Evolutionary conservation across 164 flowering plant species (phyloP), one percentile per base, ranked within the genome.

Genomic region (Piper betle): DNA sequence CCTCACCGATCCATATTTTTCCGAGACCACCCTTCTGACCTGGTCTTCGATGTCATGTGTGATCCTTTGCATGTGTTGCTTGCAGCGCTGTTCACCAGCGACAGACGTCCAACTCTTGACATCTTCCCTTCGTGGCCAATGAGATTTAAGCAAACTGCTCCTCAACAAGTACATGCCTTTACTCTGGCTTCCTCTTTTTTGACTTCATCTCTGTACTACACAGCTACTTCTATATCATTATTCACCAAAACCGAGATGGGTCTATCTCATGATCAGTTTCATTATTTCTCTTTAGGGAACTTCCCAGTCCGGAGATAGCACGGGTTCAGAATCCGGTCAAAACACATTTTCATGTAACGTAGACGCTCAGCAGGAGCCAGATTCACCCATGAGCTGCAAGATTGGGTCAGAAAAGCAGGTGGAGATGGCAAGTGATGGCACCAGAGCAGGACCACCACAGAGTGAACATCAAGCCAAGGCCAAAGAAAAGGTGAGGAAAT

Each of bases 301-400:
- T 67, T 82, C 87, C 67, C 82, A 73, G 71, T 82, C 92, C 60
- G 88, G 82, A 19, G 85, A 82, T 63, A 86, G 87, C 72, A 78
- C 85, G 25, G 86, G 84, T 63, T 86, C 92, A 68, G 92, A 80
- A 55, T 84, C 87, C 69, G 85, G 77, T 58, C 62, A 78, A 68
- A 86, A 84, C 67, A 81, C 79, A 33, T 65, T 74, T 55, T 73
- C 81, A 68, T 77, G 78, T 68, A 81, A 78, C 71, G 78, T 70
- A 52, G 82, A 77, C 64, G 67, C 69, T 19, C 84, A 73, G 63
- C 61, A 77, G 43, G 90, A 78, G 66, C 77, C 79, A 64, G 87
- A 80, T 56, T 83, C 92, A 2, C 66, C 66, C 20, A 71, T 77
- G 41, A 83, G 85, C 33, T 25, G 33, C 64, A 78, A 57, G 64